Conservation (phyloP, 2,329 filamentous ascomycete genomes). For the Ascochyta viciae-villosae region DNA sequence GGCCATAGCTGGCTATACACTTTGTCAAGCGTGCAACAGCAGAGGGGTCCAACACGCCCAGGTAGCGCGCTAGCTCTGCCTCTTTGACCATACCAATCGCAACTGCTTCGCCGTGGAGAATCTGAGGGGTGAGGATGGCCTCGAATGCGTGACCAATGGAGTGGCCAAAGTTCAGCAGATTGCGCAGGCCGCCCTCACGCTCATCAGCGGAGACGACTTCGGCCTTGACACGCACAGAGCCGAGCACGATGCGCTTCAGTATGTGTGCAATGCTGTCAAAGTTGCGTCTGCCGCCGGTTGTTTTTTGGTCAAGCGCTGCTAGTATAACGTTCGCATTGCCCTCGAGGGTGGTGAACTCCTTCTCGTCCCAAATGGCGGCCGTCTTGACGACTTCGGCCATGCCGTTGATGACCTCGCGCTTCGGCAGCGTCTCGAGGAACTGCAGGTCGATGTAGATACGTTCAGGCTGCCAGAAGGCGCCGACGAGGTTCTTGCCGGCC, state of each 20-base stretch:
- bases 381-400: conserved; percentile 99
- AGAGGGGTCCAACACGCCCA: conserved; percentile 83
- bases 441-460: conserved; percentile 93
- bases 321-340: conserved; percentile 80
- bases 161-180: conserved; percentile 96
- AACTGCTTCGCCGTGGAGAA: conserved; percentile 94
- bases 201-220: conserved; percentile 94
- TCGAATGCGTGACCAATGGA: conserved; percentile 98
- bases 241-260: conserved; percentile 73
- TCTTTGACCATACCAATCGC: conserved; percentile 99
- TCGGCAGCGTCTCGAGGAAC: conserved; percentile 89
- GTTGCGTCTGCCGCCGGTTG: conserved; percentile 63
- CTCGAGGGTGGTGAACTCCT: conserved; percentile 85
- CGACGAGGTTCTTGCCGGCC: conserved; percentile 93
- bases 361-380: conserved; percentile 92
- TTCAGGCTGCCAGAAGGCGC: conserved; percentile 94
- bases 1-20: conserved; percentile 90
- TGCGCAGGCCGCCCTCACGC: conserved; percentile 89
- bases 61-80: conserved; percentile 87
- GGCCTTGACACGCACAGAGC: conserved; percentile 91
- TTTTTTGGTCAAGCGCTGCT: conserved; percentile 69
- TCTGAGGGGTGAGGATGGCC: conserved; percentile 91
- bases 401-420: conserved; percentile 94
- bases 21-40: conserved; percentile 90
- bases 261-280: conserved; percentile 70